Evolutionary conservation across 225 moss, liverwort and hornwort species (phyloP), one percentile per base, ranked within the genome.

Genomic region (Polytrichum commune): DNA sequence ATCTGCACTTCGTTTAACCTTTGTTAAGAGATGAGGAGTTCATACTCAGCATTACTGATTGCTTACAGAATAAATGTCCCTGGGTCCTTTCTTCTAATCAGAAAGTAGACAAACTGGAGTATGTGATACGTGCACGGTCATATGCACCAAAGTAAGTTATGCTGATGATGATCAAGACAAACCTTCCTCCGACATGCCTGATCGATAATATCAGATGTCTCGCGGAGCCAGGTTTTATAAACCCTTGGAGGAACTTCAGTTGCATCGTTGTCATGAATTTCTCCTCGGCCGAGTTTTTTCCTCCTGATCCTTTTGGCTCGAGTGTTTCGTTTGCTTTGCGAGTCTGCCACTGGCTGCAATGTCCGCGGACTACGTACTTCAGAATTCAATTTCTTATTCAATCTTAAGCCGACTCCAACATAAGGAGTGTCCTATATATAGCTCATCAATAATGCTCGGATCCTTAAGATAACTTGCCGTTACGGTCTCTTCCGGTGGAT

Each of bases 121-220:
- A 46, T 46, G 46, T 8, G 32, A 32, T 32, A 32, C 32, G 32
- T 32, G 7, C 7, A 32, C 32, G 32, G 32, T 32, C 19, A 58
- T 58, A 22, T 20, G 58, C 22, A 58, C 19, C 57, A 58, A 58
- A n/a, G 23, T 58, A 3, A 38, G 38, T 38, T 38, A 38, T 35
- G 10, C 38, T 10, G 38, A 13, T 46, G 46, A 46, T 16, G 46
- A 13, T 13, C 4, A 69, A 32, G 62, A 60, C 69, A 23, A 73
- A 86, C 83, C 78, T 72, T 57, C 33, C 69, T 72, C 38, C 29
- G 5, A 5, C 25, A 19, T 35, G 54, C 64, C 63, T 69, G 78
- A 62, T 74, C 78, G 60, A 76, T 68, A 60, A 86, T 76, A 54
- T 86, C 86, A 66, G 83, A 80, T 76, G 76, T 78, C 78, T 86